A percentile compares a stretch with the other conserved stretches of the same genome.
phyloP scores from a whole-genome alignment of 306 rosid species.

The Prinsepia uniflora region DNA sequence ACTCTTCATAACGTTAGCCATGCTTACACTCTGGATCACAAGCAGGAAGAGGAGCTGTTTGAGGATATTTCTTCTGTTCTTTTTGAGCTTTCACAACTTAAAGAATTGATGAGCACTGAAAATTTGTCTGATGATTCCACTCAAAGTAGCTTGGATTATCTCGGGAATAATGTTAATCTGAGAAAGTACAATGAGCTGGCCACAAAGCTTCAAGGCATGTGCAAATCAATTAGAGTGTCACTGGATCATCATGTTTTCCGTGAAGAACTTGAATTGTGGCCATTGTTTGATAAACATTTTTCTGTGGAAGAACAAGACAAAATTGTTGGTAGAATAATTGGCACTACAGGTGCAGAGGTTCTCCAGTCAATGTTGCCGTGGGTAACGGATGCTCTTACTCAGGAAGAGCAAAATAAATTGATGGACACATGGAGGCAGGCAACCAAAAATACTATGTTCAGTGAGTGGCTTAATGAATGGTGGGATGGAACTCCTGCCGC shows the following conservation, averaged over 20 bases:
- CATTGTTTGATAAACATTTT: constrained; percentile 79
- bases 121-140: constrained; percentile 15
- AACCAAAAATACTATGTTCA: constrained; percentile 85
- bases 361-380: constrained; percentile 93
- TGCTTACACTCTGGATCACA: constrained; percentile 45
- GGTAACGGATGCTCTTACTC: constrained; percentile 90
- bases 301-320: constrained; percentile 92
- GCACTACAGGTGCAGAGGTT: constrained; percentile 96
- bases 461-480: constrained; percentile 92
- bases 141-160: not conserved
- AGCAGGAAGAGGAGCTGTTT: constrained; percentile 46
- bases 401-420: constrained; percentile 81
- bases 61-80: constrained; percentile 40
- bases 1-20: constrained; percentile 49
- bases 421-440: constrained; percentile 97
- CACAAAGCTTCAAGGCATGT: constrained; percentile 90
- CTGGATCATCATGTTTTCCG: constrained; percentile 85
- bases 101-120: constrained; percentile 13
- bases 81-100: constrained; percentile 32
- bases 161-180: constrained; percentile 16
- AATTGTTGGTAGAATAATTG: constrained; percentile 85
- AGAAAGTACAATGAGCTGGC: constrained; percentile 38
- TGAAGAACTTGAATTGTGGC: constrained; percentile 92
- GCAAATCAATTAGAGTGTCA: constrained; percentile 81
- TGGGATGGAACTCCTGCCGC: constrained; percentile 64